A percentile compares a stretch with the other conserved stretches of the same genome.
Evolutionary conservation across 768 basidiomycete species (phyloP).

Genomic region (Auriscalpium microsporum): DNA sequence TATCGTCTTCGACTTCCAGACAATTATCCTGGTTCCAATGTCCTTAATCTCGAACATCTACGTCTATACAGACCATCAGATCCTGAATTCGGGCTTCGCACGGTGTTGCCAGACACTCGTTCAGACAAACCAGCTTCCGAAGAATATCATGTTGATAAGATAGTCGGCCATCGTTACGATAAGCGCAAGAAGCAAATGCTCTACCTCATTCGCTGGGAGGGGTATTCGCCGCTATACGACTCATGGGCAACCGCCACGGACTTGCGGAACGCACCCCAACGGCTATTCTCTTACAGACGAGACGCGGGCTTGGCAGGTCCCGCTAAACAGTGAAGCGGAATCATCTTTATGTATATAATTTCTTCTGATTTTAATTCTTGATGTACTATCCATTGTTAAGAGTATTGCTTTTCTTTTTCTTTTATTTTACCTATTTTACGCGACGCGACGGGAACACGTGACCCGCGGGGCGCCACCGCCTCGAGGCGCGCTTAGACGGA

Average conservation of each 20-base stretch:
- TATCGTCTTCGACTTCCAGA: slow-evolving; percentile 14
- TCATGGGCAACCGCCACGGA: slow-evolving; percentile 2
- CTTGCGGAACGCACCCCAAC: background rate
- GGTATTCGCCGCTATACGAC: slow-evolving; percentile 9
- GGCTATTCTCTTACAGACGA: background rate
- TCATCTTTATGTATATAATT: no score
- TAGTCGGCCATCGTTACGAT: background rate
- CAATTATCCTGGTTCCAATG: slow-evolving; percentile 16
- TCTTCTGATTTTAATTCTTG: no score
- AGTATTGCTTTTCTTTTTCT: no score
- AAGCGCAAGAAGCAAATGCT: background rate
- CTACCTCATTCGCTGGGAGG: slow-evolving; percentile 12
- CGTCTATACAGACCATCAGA: slow-evolving; percentile 14
- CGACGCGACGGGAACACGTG: no score
- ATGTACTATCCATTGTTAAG: no score
- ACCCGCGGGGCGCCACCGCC: no score
- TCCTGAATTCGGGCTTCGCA: slow-evolving; percentile 3
- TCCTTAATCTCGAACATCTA: slow-evolving; percentile 20
- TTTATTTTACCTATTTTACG: no score
- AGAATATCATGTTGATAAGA: slow-evolving; percentile 3
- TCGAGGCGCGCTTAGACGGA: no score
- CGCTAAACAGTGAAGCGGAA: no score
- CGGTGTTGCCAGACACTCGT: background rate
- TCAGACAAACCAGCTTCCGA: background rate
- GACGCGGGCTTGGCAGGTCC: background rate